These are phyloP conservation scores for Salix dunnii DNA, from an alignment of 345 rosid species.

Conservation along the genomic window DNA sequence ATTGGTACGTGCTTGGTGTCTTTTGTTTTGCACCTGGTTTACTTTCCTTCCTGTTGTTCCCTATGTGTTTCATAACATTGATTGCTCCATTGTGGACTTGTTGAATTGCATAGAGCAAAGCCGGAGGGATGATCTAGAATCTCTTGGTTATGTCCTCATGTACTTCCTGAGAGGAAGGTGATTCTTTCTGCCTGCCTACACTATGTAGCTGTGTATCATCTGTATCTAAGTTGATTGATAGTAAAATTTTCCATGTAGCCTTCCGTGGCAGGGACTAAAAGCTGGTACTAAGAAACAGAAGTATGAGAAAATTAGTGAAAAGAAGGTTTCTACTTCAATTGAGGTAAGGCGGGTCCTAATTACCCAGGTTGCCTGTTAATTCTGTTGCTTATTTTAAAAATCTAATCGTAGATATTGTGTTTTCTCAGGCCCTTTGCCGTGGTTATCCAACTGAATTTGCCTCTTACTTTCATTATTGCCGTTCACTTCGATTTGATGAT, in stretches of 20 bases:
- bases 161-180: conserved; percentile 91
- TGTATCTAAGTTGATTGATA: conserved; percentile 11
- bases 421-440: conserved; percentile 66
- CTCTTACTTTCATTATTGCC: conserved; percentile 86
- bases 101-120: conserved; percentile 63
- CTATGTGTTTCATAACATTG: neutral
- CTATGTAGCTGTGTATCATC: neutral
- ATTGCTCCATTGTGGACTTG: neutral
- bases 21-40: conserved; percentile 6
- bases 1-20: conserved; percentile 45
- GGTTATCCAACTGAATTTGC: conserved; percentile 93
- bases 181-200: conserved; percentile 15
- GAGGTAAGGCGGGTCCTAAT: conserved; percentile 47
- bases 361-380: neutral
- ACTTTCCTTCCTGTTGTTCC: neutral
- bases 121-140: conserved; percentile 94
- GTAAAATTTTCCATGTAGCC: conserved; percentile 39
- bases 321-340: conserved; percentile 82
- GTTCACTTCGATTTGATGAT: conserved; percentile 82
- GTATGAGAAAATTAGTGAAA: conserved; percentile 89
- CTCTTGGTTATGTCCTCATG: conserved; percentile 94
- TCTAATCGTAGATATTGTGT: conserved; percentile 11
- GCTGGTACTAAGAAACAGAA: conserved; percentile 94
- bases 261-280: conserved; percentile 96
- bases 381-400: neutral